Evolutionary conservation across 139 green algal species (phyloP).

Genomic region (Spirogloea muscicola): DNA sequence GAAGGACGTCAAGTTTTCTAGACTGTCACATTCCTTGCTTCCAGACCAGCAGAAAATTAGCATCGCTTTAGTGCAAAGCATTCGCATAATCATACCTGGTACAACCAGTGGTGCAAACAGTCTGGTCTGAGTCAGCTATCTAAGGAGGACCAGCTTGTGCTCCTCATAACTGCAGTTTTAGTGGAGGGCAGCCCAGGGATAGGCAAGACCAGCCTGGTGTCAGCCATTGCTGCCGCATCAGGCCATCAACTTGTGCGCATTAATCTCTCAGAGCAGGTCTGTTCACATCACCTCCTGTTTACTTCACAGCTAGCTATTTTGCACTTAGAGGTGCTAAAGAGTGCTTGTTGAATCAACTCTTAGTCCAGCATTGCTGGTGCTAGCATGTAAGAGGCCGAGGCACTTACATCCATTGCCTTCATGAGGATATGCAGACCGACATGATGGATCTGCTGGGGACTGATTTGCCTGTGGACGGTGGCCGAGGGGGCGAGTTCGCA

Average conservation of each 20-base stretch:
- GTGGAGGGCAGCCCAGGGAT: conserved; percentile 94
- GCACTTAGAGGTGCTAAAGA: no score
- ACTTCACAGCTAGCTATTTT: no score
- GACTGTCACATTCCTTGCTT: no score
- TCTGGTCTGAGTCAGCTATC: no score
- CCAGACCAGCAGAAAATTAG: no score
- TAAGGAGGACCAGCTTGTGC: no score
- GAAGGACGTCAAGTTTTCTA: no score
- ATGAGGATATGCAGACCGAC: conserved; percentile 93
- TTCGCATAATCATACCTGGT: no score
- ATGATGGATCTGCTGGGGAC: conserved; percentile 98
- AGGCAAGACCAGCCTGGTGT: conserved; percentile 91
- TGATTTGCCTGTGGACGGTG: conserved; percentile 82
- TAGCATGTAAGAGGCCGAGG: no score
- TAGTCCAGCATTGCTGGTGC: neutral
- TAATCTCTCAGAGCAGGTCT: conserved; percentile 73
- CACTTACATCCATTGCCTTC: no score
- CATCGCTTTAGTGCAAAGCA: no score
- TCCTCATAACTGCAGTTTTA: conserved; percentile 65
- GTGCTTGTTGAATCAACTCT: neutral
- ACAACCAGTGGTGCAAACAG: no score
- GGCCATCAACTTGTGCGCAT: conserved; percentile 77
- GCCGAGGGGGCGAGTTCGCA: conserved; percentile 77
- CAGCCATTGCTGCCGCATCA: conserved; percentile 70
- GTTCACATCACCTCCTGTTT: neutral